A percentile compares a stretch with the other conserved stretches of the same genome.
phyloP scores from a whole-genome alignment of 805 yeast species.

The Candida quercuum region DNA sequence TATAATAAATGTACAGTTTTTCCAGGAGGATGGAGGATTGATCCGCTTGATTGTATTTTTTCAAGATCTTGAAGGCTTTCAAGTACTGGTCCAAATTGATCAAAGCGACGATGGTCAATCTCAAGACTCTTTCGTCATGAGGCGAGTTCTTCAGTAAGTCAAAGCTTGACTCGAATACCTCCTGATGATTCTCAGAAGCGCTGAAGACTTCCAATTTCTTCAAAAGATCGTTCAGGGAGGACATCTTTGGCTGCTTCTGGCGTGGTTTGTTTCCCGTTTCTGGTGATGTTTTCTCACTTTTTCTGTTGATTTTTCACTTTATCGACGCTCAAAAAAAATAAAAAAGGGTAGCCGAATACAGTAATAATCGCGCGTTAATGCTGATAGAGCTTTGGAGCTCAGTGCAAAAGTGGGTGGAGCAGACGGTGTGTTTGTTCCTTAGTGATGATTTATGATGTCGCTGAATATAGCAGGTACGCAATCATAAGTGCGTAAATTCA shows the following conservation, averaged over 20 bases:
- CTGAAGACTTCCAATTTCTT: slow-evolving; percentile 22
- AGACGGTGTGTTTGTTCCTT: no score
- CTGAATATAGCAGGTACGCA: no score
- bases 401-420: no score
- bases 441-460: no score
- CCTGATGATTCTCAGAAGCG: slow-evolving; percentile 16
- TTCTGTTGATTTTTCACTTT: neutral
- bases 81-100: slow-evolving; percentile 62
- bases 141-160: slow-evolving; percentile 23
- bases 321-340: neutral
- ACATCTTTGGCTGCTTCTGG: slow-evolving; percentile 8
- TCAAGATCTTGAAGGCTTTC: slow-evolving; percentile 41
- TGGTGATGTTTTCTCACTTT: neutral
- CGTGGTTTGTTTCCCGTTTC: neutral
- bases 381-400: no score
- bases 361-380: no score
- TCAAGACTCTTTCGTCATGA: slow-evolving; percentile 29
- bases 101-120: slow-evolving; percentile 50
- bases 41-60: slow-evolving; percentile 30
- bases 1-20: slow-evolving; percentile 58
- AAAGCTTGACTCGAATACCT: slow-evolving; percentile 20
- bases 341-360: no score
- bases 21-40: slow-evolving; percentile 41
- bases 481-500: no score
- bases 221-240: slow-evolving; percentile 20